Evolutionary conservation across 1,284 basidiomycete species (phyloP).

Genomic region (Vanrija humicola): DNA sequence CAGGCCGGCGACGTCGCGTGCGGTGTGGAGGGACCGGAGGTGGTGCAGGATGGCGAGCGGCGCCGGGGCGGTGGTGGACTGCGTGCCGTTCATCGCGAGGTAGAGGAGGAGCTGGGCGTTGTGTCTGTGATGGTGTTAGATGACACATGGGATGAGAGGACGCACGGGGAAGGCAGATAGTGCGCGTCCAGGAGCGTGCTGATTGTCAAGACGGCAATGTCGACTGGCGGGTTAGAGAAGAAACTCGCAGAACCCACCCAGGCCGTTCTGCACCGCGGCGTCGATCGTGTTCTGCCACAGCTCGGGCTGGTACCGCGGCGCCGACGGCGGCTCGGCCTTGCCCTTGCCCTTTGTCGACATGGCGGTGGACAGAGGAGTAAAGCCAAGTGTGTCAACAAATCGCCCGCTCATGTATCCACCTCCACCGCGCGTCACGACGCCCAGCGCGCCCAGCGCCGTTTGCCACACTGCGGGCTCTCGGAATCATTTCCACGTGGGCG

Average conservation of each 20-base stretch:
- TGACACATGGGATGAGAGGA: background rate
- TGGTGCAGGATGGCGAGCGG: slow-evolving; percentile 21
- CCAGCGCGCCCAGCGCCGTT: too few species aligned
- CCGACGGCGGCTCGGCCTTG: background rate
- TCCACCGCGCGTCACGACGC: background rate
- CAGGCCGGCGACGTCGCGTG: slow-evolving; percentile 7
- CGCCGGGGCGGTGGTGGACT: background rate
- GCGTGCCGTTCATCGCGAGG: slow-evolving; percentile 13
- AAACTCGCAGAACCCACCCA: slow-evolving; percentile 3
- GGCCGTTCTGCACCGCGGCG: background rate
- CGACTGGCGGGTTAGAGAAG: background rate
- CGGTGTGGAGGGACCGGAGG: slow-evolving; percentile 12
- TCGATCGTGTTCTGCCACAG: slow-evolving; percentile 5
- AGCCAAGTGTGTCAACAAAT: background rate
- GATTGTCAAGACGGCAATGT: slow-evolving; percentile 4
- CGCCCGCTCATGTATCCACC: background rate
- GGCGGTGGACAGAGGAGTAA: background rate
- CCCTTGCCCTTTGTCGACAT: background rate
- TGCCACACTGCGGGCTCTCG: slow-evolving; percentile 3
- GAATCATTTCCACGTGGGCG: slow-evolving; percentile 6
- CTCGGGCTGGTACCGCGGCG: background rate
- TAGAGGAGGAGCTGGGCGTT: slow-evolving; percentile 34
- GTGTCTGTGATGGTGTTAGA: slow-evolving; percentile 14
- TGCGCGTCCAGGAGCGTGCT: slow-evolving; percentile 7
- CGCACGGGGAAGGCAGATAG: slow-evolving; percentile 7